A percentile compares a stretch with the other conserved stretches of the same genome.
Conservation (phyloP, 1,284 basidiomycete genomes). For the Coniferiporia sulphurascens region DNA sequence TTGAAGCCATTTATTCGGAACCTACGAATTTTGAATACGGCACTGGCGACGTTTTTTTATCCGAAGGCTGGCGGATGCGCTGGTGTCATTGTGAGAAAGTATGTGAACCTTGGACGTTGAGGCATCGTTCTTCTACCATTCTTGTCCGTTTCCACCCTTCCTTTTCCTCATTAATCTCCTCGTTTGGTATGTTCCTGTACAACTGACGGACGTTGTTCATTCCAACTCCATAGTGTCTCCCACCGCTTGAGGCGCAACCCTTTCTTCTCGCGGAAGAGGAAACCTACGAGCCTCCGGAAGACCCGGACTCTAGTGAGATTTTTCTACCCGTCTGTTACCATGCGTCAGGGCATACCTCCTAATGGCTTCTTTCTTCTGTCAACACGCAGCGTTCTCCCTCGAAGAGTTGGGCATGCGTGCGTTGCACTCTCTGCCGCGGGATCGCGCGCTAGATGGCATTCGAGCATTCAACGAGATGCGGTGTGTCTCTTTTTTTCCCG, state of each 20-base stretch:
- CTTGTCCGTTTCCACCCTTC: neutral
- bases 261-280: constrained; percentile 74
- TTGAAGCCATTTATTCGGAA: neutral
- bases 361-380: neutral
- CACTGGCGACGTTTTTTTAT: constrained; percentile 67
- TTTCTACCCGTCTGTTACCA: constrained; percentile 15
- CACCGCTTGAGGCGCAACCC: constrained; percentile 43
- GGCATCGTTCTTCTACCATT: constrained; percentile 2
- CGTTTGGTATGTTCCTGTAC: constrained; percentile 4
- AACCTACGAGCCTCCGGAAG: constrained; percentile 75
- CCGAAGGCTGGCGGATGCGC: constrained; percentile 60
- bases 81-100: constrained; percentile 70
- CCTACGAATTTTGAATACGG: constrained; percentile 29
- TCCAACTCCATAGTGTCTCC: constrained; percentile 44
- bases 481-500: constrained; percentile 32
- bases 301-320: constrained; percentile 65
- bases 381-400: constrained; percentile 52
- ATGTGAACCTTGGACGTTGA: constrained; percentile 24
- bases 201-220: constrained; percentile 9
- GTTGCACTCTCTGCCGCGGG: constrained; percentile 61
- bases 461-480: constrained; percentile 75
- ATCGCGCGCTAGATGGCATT: constrained; percentile 73
- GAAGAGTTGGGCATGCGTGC: constrained; percentile 79
- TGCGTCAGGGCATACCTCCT: neutral
- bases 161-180: neutral